These are phyloP conservation scores for Arxiozyma slooffiae DNA, from an alignment of 1,139 yeast species.

Conservation along the genomic window DNA sequence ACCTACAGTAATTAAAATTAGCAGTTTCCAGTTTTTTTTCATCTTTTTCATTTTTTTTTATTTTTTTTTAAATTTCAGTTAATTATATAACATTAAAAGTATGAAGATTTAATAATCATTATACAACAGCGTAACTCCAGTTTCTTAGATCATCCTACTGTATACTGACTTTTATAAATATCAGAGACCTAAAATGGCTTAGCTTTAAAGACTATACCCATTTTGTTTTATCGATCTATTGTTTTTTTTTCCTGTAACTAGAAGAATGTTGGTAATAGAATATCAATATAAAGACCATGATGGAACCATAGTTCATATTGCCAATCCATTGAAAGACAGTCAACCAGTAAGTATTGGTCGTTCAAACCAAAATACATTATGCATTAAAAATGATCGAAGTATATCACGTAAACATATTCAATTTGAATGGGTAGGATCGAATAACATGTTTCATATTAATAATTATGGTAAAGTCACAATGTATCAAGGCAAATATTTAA, in stretches of 20 bases:
- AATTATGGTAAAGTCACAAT: slow-evolving; percentile 26
- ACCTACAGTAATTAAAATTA: too few relatives aligned
- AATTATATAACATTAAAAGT: too few relatives aligned
- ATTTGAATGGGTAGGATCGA: slow-evolving; percentile 12
- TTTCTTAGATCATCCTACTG: too few relatives aligned
- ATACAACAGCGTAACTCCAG: too few relatives aligned
- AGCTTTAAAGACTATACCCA: too few relatives aligned
- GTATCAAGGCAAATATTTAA: slow-evolving; percentile 13
- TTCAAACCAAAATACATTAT: slow-evolving; percentile 23
- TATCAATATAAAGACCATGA: slow-evolving; percentile 17
- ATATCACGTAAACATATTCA: slow-evolving; percentile 27
- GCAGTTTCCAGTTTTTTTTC: too few relatives aligned
- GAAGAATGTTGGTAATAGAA: slow-evolving; percentile 24
- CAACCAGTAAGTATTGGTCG: slow-evolving; percentile 22
- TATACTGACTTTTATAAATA: too few relatives aligned
- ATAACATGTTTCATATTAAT: slow-evolving; percentile 2
- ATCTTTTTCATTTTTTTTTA: too few relatives aligned
- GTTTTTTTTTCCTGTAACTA: not conserved
- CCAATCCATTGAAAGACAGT: slow-evolving; percentile 14
- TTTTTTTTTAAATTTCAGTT: too few relatives aligned
- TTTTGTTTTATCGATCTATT: too few relatives aligned
- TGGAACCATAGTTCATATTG: slow-evolving; percentile 11
- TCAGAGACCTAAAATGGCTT: too few relatives aligned
- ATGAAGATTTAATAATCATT: too few relatives aligned
- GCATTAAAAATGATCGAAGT: slow-evolving; percentile 27